These are phyloP conservation scores for Yamadazyma scolyti DNA, from an alignment of 805 yeast species.

Conservation along the genomic window DNA sequence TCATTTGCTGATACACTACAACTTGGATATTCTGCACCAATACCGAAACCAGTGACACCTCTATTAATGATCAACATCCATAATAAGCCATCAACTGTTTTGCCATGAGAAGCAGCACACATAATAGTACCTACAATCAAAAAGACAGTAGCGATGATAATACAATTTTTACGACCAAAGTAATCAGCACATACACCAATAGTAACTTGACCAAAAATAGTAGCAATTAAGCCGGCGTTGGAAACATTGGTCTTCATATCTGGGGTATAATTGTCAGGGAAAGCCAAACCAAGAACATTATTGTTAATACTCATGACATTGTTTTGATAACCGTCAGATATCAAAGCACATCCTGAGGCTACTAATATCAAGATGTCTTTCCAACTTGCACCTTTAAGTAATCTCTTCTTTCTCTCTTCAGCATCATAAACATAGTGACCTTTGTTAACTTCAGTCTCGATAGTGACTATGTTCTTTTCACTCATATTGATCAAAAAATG, in stretches of 20 bases:
- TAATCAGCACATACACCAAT: conserved; percentile 65
- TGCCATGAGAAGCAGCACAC: conserved; percentile 71
- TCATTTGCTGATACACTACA: conserved; percentile 67
- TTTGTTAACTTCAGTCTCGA: too few relatives aligned
- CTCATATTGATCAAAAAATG: too few relatives aligned
- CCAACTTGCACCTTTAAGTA: conserved; percentile 18
- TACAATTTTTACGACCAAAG: conserved; percentile 69
- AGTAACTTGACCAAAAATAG: conserved; percentile 65
- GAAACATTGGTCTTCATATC: conserved; percentile 62
- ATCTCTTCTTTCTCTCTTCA: conserved; percentile 27
- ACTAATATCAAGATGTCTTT: conserved; percentile 44
- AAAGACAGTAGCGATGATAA: conserved; percentile 57
- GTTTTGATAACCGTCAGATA: conserved; percentile 76
- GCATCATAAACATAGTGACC: conserved; percentile 25
- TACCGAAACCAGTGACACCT: conserved; percentile 76
- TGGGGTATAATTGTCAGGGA: conserved; percentile 42
- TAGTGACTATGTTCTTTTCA: too few relatives aligned
- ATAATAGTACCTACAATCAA: conserved; percentile 61
- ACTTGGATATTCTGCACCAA: conserved; percentile 75
- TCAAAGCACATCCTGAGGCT: conserved; percentile 71
- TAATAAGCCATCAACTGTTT: conserved; percentile 56
- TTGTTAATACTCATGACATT: conserved; percentile 71
- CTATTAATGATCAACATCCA: conserved; percentile 75
- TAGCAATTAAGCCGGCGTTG: conserved; percentile 65
- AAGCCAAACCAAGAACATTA: conserved; percentile 47